These are phyloP conservation scores for Rhamnella rubrinervis DNA, from an alignment of 331 rosid species.

Conservation along the genomic window DNA sequence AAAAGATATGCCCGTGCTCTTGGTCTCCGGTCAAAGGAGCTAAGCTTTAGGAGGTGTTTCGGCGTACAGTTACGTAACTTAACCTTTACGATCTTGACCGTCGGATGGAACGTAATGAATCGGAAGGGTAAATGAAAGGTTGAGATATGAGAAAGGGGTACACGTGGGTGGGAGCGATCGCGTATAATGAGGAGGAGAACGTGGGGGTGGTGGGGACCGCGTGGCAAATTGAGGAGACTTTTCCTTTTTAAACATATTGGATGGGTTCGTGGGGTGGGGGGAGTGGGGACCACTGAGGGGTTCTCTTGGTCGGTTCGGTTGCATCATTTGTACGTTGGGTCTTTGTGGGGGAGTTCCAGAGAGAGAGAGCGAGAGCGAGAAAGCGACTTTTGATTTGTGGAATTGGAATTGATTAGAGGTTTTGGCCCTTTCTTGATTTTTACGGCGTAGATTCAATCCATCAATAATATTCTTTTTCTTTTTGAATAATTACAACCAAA, in stretches of 20 bases:
- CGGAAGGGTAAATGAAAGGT: not conserved
- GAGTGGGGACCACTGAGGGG: slow-evolving; percentile 34
- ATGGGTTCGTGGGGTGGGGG: slow-evolving; percentile 23
- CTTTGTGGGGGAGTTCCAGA: not conserved
- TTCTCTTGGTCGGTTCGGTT: slow-evolving; percentile 54
- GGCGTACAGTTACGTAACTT: not conserved
- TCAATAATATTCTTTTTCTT: no score
- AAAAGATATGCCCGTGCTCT: no score
- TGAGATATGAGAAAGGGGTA: slow-evolving; percentile 11
- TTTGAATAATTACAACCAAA: no score
- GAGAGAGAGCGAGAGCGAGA: slow-evolving; percentile 16
- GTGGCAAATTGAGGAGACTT: slow-evolving; percentile 4
- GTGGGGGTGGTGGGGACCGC: slow-evolving; percentile 62
- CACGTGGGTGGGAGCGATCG: slow-evolving; percentile 51
- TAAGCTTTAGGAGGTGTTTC: not conserved
- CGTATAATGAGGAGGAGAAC: slow-evolving; percentile 49
- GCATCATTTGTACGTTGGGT: slow-evolving; percentile 38
- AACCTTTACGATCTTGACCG: slow-evolving; percentile 7
- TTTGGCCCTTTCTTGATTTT: not conserved
- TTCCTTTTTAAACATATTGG: not conserved
- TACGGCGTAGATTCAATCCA: no score
- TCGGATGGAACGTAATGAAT: slow-evolving; percentile 1
- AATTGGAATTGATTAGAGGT: not conserved
- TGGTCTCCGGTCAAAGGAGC: not conserved
- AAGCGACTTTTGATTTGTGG: not conserved